Conservation (phyloP, 2,329 filamentous ascomycete species). For the Aspergillus phoenicis region DNA sequence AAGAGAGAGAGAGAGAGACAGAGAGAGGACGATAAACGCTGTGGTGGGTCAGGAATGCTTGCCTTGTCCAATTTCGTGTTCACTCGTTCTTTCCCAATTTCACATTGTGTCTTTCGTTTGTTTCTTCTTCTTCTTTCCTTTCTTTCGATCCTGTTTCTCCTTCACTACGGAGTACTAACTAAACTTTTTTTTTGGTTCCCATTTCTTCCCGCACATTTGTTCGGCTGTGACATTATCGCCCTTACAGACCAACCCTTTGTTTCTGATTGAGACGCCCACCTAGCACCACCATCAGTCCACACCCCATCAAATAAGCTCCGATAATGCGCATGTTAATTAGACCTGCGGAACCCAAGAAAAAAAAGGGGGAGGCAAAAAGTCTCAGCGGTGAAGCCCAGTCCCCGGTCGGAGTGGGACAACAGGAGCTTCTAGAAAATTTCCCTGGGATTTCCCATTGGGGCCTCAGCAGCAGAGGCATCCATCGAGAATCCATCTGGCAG, state of each 20-base stretch:
- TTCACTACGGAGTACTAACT: background rate
- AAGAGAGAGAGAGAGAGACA: too few species aligned
- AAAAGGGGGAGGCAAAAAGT: slow-evolving; percentile 22
- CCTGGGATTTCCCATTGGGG: slow-evolving; percentile 27
- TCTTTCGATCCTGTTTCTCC: background rate
- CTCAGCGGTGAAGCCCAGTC: slow-evolving; percentile 15
- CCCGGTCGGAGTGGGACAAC: slow-evolving; percentile 1
- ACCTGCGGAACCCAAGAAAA: slow-evolving; percentile 7
- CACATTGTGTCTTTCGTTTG: slow-evolving; percentile 2
- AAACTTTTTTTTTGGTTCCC: background rate
- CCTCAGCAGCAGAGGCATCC: background rate
- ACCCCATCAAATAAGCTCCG: slow-evolving; percentile 1
- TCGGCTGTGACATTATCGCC: background rate
- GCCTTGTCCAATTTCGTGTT: slow-evolving; percentile 1
- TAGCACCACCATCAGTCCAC: background rate
- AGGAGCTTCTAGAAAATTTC: slow-evolving; percentile 32
- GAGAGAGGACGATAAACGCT: background rate
- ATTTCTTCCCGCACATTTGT: background rate
- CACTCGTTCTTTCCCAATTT: background rate
- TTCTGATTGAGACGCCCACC: background rate
- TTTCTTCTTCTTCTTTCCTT: background rate
- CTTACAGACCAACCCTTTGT: slow-evolving; percentile 4
- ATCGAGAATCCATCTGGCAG: slow-evolving; percentile 16
- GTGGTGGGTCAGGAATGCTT: background rate
- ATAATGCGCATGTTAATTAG: slow-evolving; percentile 1